Conservation (phyloP, 2,329 filamentous ascomycete species). For the Hymenoscyphus salicellus region DNA sequence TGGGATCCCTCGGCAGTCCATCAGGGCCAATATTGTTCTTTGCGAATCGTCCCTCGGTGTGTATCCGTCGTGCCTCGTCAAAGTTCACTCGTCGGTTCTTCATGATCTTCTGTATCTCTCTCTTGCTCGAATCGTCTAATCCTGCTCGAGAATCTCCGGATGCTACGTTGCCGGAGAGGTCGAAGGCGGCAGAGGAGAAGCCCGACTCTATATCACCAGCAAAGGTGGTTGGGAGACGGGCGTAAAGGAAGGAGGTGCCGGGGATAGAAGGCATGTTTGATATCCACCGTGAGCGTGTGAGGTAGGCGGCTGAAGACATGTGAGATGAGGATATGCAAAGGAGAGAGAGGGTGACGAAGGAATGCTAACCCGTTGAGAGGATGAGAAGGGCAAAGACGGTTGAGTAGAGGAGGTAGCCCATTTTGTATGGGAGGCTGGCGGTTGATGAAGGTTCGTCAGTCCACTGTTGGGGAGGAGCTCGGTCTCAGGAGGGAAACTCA, state of each 20-base stretch:
- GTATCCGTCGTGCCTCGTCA: slow-evolving; percentile 84
- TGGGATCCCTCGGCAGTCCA: slow-evolving; percentile 83
- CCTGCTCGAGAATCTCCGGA: slow-evolving; percentile 76
- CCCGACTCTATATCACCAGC: slow-evolving; percentile 83
- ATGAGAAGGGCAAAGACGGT: slow-evolving; percentile 70
- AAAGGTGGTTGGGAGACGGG: slow-evolving; percentile 74
- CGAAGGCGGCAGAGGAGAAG: slow-evolving; percentile 77
- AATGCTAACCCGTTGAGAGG: slow-evolving; percentile 60
- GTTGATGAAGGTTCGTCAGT: neutral
- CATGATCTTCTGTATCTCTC: slow-evolving; percentile 86
- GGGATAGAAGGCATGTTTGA: slow-evolving; percentile 56
- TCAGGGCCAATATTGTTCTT: slow-evolving; percentile 87
- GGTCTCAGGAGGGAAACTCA: slow-evolving; percentile 9
- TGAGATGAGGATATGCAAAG: slow-evolving; percentile 15
- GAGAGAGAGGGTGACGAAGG: slow-evolving; percentile 9
- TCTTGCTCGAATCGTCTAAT: slow-evolving; percentile 75
- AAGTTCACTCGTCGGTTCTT: slow-evolving; percentile 77
- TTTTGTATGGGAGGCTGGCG: slow-evolving; percentile 38
- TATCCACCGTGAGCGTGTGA: slow-evolving; percentile 43
- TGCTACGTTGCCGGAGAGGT: slow-evolving; percentile 76
- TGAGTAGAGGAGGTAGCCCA: slow-evolving; percentile 80
- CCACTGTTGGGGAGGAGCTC: slow-evolving; percentile 6
- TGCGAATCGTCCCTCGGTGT: slow-evolving; percentile 81
- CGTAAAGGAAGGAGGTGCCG: slow-evolving; percentile 65
- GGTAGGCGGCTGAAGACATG: slow-evolving; percentile 61